These are phyloP conservation scores for Thelonectria olida DNA, from an alignment of 2,329 filamentous ascomycete species.

Conservation along the genomic window DNA sequence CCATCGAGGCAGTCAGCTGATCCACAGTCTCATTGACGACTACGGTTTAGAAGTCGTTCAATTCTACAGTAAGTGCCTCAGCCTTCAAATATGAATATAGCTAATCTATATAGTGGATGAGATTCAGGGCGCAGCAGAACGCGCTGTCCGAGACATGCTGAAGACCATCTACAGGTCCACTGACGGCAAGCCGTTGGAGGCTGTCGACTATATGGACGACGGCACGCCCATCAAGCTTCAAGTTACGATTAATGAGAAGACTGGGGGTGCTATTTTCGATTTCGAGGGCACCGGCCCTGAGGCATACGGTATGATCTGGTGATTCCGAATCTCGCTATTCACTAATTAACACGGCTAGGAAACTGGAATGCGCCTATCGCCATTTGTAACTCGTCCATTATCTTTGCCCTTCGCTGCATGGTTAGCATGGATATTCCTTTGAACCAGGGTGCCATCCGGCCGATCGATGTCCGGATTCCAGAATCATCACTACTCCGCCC, in stretches of 20 bases:
- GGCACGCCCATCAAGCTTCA: conserved; percentile 78
- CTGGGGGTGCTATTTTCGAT: conserved; percentile 81
- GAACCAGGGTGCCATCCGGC: conserved; percentile 82
- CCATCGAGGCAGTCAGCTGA: conserved; percentile 82
- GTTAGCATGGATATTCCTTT: conserved; percentile 84
- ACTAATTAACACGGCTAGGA: conserved; percentile 20
- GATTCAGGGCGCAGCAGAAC: conserved; percentile 81
- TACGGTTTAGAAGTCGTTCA: conserved; percentile 80
- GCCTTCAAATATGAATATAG: too few relatives aligned
- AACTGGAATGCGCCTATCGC: conserved; percentile 77
- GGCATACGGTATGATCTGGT: conserved; percentile 77
- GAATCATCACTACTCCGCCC: conserved; percentile 76
- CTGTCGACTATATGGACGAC: conserved; percentile 84
- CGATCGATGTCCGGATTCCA: conserved; percentile 77
- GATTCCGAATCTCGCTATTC: too few relatives aligned
- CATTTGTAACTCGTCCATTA: conserved; percentile 83
- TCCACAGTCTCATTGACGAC: conserved; percentile 76
- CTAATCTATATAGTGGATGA: conserved; percentile 60
- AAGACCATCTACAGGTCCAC: conserved; percentile 75
- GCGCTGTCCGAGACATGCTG: conserved; percentile 75
- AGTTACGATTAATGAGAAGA: conserved; percentile 75
- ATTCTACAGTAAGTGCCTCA: conserved; percentile 67
- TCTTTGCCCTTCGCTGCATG: conserved; percentile 81
- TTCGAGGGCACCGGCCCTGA: conserved; percentile 81
- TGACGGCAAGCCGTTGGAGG: conserved; percentile 72